Conservation (phyloP, 352 stramenopile species). For the Phytophthora sansomeana region DNA sequence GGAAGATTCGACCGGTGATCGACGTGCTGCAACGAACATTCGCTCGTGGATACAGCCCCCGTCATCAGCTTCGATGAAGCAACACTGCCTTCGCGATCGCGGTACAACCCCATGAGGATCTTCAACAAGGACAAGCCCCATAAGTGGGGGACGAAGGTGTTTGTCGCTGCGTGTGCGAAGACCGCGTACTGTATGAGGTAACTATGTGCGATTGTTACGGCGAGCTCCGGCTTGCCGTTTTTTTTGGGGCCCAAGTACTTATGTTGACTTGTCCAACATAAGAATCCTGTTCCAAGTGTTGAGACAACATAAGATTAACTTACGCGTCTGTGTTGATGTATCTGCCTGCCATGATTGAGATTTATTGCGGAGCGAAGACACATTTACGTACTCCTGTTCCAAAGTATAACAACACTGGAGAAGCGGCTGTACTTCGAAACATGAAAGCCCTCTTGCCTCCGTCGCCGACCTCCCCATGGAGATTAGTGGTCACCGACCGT, state of each 20-base stretch:
- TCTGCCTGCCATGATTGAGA: neutral
- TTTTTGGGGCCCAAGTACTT: neutral
- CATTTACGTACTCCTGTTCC: no score
- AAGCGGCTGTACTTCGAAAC: no score
- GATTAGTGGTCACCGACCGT: no score
- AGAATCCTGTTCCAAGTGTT: neutral
- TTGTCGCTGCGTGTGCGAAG: neutral
- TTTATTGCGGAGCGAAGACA: no score
- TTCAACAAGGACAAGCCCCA: neutral
- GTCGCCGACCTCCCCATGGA: no score
- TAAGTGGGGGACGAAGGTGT: neutral
- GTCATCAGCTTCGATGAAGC: neutral
- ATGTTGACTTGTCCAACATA: neutral
- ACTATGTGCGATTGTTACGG: neutral
- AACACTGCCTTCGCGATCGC: neutral
- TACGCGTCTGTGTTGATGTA: no score
- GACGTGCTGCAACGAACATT: neutral
- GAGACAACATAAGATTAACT: no score
- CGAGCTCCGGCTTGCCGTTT: neutral
- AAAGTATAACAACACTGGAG: no score
- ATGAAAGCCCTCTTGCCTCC: no score
- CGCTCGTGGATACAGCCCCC: neutral
- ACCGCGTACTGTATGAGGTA: neutral
- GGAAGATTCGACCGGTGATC: neutral
- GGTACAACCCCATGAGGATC: no score